Percentiles rank a stretch among this genome's conserved stretches.
Conservation (phyloP, 208 protist genomes). For the Naegleria lovaniensis region DNA sequence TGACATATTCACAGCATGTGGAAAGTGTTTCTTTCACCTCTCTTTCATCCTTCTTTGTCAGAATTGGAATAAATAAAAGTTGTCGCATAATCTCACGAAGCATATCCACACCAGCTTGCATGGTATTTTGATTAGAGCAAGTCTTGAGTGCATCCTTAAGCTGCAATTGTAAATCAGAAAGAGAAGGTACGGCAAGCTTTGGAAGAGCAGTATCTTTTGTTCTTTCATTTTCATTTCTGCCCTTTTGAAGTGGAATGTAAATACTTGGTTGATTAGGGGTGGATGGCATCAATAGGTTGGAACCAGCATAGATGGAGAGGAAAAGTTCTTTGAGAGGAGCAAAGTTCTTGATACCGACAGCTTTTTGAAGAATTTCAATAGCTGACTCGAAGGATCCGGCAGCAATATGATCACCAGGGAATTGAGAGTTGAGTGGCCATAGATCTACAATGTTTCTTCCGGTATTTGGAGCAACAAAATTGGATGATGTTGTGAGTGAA, state of each 20-base stretch:
- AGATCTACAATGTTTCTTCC: constrained; percentile 53
- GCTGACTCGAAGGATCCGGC: constrained; percentile 84
- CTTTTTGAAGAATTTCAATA: constrained; percentile 71
- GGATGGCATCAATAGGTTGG: constrained; percentile 55
- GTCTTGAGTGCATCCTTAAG: constrained; percentile 66
- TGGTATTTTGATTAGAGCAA: constrained; percentile 73
- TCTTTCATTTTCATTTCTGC: constrained; percentile 45
- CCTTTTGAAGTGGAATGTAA: constrained; percentile 44
- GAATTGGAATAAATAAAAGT: constrained; percentile 66
- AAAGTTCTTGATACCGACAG: constrained; percentile 81
- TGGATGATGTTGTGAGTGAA: not conserved
- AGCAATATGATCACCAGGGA: constrained; percentile 84
- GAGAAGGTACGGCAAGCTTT: constrained; percentile 45
- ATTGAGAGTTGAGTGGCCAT: constrained; percentile 71
- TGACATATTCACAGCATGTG: constrained; percentile 69
- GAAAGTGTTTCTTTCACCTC: constrained; percentile 52
- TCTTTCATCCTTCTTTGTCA: constrained; percentile 51
- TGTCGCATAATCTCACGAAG: constrained; percentile 74
- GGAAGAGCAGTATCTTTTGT: constrained; percentile 47
- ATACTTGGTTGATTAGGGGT: constrained; percentile 44
- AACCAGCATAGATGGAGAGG: constrained; percentile 65
- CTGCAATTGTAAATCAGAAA: constrained; percentile 60
- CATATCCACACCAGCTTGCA: constrained; percentile 65
- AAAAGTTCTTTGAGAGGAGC: constrained; percentile 75
- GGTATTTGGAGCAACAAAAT: constrained; percentile 43